These are phyloP conservation scores for Pseudogymnoascus sp. DNA, from an alignment of 2,329 filamentous ascomycete species.

Conservation along the genomic window DNA sequence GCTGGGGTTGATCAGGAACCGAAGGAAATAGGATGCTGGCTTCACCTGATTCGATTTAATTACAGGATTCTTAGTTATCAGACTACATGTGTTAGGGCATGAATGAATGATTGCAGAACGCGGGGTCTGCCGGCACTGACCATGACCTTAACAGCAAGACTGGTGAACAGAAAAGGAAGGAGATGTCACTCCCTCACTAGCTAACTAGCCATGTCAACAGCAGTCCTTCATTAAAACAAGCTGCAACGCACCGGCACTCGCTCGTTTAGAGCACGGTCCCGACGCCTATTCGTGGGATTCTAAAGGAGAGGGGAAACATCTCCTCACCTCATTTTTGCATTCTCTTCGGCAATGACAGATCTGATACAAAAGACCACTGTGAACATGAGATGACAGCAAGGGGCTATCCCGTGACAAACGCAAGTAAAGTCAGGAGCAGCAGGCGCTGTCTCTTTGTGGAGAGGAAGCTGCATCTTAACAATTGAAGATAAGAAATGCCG, in stretches of 20 bases:
- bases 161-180: background rate
- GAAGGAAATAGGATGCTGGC: background rate
- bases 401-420: background rate
- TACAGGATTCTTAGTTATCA: background rate
- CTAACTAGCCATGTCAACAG: background rate
- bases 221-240: background rate
- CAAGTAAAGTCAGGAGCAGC: background rate
- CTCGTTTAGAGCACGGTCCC: background rate
- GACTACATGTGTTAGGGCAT: background rate
- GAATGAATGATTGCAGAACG: background rate
- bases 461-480: background rate
- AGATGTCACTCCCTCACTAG: background rate
- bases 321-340: background rate
- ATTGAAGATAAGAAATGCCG: slow-evolving; percentile 3
- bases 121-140: background rate
- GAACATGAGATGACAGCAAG: background rate
- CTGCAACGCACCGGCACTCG: background rate
- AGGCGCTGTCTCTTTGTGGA: background rate
- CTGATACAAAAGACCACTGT: background rate
- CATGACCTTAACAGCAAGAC: background rate
- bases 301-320: background rate
- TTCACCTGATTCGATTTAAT: background rate
- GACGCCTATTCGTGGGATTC: background rate
- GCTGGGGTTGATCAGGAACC: background rate
- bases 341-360: background rate